Conservation (phyloP, 495 filamentous ascomycete species). For the Platismatia glauca region DNA sequence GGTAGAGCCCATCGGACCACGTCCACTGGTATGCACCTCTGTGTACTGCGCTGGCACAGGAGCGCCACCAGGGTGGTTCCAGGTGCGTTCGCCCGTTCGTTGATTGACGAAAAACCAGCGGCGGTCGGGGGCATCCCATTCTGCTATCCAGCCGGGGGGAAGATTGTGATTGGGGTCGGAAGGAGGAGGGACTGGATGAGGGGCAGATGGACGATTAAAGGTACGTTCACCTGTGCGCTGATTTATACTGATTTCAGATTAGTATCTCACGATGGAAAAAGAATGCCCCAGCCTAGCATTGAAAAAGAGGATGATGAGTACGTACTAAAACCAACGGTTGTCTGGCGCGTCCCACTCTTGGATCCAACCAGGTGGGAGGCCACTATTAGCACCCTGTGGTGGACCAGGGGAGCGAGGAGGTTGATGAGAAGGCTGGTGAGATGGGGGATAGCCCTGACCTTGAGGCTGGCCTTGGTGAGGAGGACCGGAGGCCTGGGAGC, state of each 20-base stretch:
- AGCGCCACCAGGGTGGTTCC: not conserved
- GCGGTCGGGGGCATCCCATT: not conserved
- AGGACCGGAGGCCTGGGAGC: not conserved
- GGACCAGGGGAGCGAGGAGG: not conserved
- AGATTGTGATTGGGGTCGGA: not conserved
- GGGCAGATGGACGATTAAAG: not conserved
- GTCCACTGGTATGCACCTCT: not conserved
- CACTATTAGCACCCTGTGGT: not conserved
- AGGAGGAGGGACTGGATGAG: not conserved
- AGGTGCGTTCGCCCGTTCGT: not conserved
- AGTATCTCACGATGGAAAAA: not conserved
- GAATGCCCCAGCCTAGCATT: no score
- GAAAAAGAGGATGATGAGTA: not conserved
- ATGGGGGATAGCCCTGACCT: not conserved
- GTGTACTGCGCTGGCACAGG: not conserved
- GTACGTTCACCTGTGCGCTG: conserved; percentile 1
- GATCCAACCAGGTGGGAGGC: not conserved
- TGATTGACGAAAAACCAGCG: conserved; percentile 4
- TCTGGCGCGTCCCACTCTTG: conserved; percentile 3
- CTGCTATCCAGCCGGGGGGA: not conserved
- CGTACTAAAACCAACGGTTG: not conserved
- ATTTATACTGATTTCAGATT: not conserved
- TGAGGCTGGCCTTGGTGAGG: conserved; percentile 1
- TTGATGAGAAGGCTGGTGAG: not conserved
- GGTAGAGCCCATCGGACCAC: conserved; percentile 1